Conservation (phyloP, 1,284 basidiomycete genomes). For the Serendipita sp. region DNA sequence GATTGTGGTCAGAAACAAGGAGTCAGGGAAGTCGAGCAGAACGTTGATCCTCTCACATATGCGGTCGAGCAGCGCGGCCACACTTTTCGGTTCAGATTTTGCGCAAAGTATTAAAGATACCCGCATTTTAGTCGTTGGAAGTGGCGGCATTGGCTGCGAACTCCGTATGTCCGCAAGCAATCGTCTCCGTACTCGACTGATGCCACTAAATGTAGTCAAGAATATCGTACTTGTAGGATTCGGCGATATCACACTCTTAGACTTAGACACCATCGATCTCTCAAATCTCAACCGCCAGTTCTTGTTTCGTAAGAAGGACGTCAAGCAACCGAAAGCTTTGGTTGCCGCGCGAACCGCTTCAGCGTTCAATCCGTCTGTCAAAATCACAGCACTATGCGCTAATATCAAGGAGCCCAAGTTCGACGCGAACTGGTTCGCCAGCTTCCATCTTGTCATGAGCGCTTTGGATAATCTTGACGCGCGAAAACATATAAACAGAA, state of each 20-base stretch:
- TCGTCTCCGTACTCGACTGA: background rate
- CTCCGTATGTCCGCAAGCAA: slow-evolving; percentile 46
- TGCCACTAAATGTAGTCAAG: slow-evolving; percentile 53
- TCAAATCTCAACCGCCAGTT: slow-evolving; percentile 98
- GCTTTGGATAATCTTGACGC: slow-evolving; percentile 94
- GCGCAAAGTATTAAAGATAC: slow-evolving; percentile 35
- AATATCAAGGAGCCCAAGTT: slow-evolving; percentile 94
- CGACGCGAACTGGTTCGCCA: slow-evolving; percentile 77
- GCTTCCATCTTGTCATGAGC: slow-evolving; percentile 88
- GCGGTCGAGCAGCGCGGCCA: background rate
- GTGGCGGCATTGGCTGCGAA: slow-evolving; percentile 96
- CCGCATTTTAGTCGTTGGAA: slow-evolving; percentile 82
- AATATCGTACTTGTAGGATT: slow-evolving; percentile 91
- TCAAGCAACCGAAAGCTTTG: slow-evolving; percentile 90
- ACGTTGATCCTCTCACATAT: background rate
- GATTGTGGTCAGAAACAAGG: too few species aligned
- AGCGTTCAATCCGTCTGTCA: slow-evolving; percentile 84
- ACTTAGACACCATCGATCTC: slow-evolving; percentile 97
- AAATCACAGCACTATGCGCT: slow-evolving; percentile 79
- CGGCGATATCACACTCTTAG: slow-evolving; percentile 81
- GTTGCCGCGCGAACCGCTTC: slow-evolving; percentile 81
- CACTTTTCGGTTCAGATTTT: slow-evolving; percentile 4
- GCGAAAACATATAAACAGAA: slow-evolving; percentile 86
- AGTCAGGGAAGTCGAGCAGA: too few species aligned
- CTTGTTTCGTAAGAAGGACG: slow-evolving; percentile 92